Evolutionary conservation across 805 yeast genomes (phyloP), one percentile per base, ranked within the genome.

Genomic region (Torulaspora maleeae): DNA sequence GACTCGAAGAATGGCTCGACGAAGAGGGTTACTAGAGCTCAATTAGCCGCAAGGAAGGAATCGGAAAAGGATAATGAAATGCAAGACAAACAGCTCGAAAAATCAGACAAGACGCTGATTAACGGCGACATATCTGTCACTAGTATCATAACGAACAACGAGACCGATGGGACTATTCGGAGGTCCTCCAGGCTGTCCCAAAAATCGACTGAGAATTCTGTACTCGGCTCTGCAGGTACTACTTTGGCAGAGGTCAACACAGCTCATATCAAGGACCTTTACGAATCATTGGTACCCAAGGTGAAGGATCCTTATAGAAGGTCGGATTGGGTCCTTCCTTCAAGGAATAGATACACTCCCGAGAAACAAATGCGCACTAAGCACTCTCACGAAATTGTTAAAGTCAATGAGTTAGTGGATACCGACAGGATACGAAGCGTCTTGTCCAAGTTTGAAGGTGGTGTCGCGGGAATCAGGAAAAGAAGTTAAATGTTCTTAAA

Each of bases 311-410:
- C 70, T 7, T 51, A 48, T n/a, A 54, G 70, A 51, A 55, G 70
- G 43, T 66, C 70, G 7, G 69, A 66, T 44, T 59, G 65, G 60
- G 44, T 66, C 3, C 44, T 66, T 30, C 66, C 66, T 13, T 60
- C 64, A 7, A 58, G 53, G 42, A 38, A 51, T 13, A 54, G 61
- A 17, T 64, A 57, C 38, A 53, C 62, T 3, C 63, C 67, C 7
- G 70, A 64, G 35, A 66, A 63, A 45, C 62, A 59, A 36, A 52
- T 59, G 38, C 59, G 58, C 9, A 59, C 66, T 7, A 64, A 61
- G 45, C 62, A 61, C n/a, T 53, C 53, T 10, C 58, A 52, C 30
- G 59, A 57, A 40, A 59, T 59, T 5, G 47, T 66, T 10, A 66
- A 63, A 42, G 55, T 64, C 24, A 55, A 59, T 50, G 68, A 58